A percentile compares a stretch with the other conserved stretches of the same genome.
phyloP scores from a whole-genome alignment of 75 land plant genomes.

The Sequoia sempervirens region DNA sequence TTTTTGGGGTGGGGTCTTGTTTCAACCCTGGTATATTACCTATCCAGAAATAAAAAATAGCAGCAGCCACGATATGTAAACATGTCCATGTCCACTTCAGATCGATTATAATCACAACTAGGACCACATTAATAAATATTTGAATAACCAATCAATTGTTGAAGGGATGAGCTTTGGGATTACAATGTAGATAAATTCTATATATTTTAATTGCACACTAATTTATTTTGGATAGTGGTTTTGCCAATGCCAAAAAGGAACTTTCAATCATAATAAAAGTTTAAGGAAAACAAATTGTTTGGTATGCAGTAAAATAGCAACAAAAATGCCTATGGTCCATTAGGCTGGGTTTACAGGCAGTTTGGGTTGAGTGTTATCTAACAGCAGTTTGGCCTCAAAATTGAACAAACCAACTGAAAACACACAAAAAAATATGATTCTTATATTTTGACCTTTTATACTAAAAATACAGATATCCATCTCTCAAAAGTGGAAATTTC shows the following conservation, averaged over 20 bases:
- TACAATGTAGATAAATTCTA: neutral
- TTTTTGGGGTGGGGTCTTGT: no score
- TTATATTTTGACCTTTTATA: neutral
- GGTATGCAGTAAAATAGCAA: neutral
- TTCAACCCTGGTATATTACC: no score
- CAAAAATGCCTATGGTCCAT: neutral
- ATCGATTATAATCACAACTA: neutral
- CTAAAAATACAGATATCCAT: neutral
- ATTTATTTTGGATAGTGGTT: no score
- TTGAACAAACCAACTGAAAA: neutral
- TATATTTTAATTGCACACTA: neutral
- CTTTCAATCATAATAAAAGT: neutral
- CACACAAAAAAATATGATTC: neutral
- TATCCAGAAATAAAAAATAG: neutral
- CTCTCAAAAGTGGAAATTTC: neutral
- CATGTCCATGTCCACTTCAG: neutral
- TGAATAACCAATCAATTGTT: neutral
- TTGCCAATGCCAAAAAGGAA: no score
- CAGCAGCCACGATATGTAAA: neutral
- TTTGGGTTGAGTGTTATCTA: no score
- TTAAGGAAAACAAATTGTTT: neutral
- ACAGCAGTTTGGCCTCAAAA: neutral
- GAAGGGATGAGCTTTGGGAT: neutral
- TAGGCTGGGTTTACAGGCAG: neutral
- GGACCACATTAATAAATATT: neutral